phyloP scores from a whole-genome alignment of 2,329 filamentous ascomycete species.

The Penicillium sp. region DNA sequence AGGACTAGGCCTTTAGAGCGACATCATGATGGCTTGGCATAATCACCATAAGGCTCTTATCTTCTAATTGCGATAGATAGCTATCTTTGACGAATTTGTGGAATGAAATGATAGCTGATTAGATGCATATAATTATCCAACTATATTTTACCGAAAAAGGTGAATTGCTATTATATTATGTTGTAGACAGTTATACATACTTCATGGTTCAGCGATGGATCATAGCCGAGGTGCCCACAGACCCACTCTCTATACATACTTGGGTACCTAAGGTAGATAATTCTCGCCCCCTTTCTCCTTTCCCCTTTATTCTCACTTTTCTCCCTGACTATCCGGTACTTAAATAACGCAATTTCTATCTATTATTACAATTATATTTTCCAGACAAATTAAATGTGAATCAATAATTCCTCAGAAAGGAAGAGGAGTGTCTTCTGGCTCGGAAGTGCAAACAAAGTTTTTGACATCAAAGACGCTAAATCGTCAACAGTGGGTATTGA shows the following conservation, averaged over 20 bases:
- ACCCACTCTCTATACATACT: background rate
- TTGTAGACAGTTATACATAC: background rate
- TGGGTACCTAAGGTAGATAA: background rate
- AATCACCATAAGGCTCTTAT: background rate
- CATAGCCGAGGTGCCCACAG: background rate
- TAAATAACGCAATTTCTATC: background rate
- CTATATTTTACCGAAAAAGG: too few species aligned
- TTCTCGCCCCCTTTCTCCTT: background rate
- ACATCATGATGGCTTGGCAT: background rate
- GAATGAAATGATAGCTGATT: too few species aligned
- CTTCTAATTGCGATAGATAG: background rate
- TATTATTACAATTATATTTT: background rate
- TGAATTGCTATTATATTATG: background rate
- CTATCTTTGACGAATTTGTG: too few species aligned
- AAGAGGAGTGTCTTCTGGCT: background rate
- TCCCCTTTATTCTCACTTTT: background rate
- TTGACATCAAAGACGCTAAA: background rate
- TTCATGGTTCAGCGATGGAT: background rate
- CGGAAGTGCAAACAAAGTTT: background rate
- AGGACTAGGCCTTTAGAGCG: background rate
- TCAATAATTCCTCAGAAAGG: background rate
- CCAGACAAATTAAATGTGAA: background rate
- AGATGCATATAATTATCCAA: too few species aligned
- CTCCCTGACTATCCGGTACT: background rate
- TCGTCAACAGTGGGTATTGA: background rate